Base-by-base conservation (phyloP, 208 protist species). In the Acanthamoeba royreba region DNA sequence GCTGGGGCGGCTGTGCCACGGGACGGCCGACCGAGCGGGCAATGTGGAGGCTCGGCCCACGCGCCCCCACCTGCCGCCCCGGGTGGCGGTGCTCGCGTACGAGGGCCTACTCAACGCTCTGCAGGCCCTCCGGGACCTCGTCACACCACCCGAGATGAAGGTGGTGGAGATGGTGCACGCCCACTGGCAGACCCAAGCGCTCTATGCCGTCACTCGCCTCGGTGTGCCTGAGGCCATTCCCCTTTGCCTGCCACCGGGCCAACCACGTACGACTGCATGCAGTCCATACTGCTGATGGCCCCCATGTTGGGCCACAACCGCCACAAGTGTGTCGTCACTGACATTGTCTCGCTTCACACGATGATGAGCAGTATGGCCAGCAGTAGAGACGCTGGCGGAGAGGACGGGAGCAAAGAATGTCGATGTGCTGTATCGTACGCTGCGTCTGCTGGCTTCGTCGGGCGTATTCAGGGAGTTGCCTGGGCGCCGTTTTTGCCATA, bases 211-310 rank as follows among this genome's bases (percentile, higher is more conserved):
- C 17, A 58, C 63, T 4, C 40, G 38, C 8, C 58, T 92, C 25
- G 47, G 47, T 22, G 33, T 92, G 5, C 45, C 87, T n/a, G 87
- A 92, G 28, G 87, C 61, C 40, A 92, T 92, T n/a, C 87, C 87
- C 4, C 61, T 92, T 31, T 19, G 42, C 42, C 63, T 72, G 2
- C 42, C 72, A 15, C 4, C 72, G 25, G n/a, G 35, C 35, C 49
- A 58, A 58, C 49, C 15, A n/a, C 49, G 22, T 13, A 58, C 22
- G 22, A 58, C 13, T 13, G 22, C 49, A 58, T 22, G 13, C 22
- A 58, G 22, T 58, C 13, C 22, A 13, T 58, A 22, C 22, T 58
- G 15, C 15, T 22, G 49, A n/a, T 58, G 15, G 49, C 22, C 15
- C 49, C 15, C 22, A 58, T 58, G 49, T 79, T 42, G 11, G n/a